Evolutionary conservation across 2,329 filamentous ascomycete genomes (phyloP).

Genomic region (Alternaria arborescens): DNA sequence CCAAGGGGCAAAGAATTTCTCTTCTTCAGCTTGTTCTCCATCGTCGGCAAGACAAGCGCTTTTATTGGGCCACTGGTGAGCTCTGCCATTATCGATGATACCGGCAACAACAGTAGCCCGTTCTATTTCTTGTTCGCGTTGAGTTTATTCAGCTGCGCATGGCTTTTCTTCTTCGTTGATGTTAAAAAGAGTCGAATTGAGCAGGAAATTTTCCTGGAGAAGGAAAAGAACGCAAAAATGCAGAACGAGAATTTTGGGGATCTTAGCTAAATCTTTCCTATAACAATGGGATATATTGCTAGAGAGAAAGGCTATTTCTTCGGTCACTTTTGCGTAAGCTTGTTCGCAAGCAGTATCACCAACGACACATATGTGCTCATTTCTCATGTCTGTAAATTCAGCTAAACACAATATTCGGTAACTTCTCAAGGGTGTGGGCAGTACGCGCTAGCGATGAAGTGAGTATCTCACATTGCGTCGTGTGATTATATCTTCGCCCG

Average conservation of each 20-base stretch:
- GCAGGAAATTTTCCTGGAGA: slow-evolving; percentile 34
- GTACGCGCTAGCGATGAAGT: background rate
- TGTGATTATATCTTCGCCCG: background rate
- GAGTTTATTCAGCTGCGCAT: slow-evolving; percentile 32
- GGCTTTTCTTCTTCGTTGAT: slow-evolving; percentile 36
- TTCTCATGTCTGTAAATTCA: background rate
- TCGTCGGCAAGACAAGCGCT: slow-evolving; percentile 72
- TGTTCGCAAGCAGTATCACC: background rate
- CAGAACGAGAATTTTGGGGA: slow-evolving; percentile 1
- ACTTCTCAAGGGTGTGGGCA: background rate
- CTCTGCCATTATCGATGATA: slow-evolving; percentile 72
- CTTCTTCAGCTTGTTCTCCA: slow-evolving; percentile 74
- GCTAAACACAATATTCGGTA: background rate
- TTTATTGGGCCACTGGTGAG: slow-evolving; percentile 76
- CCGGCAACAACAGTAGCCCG: slow-evolving; percentile 66
- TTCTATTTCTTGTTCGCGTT: slow-evolving; percentile 68
- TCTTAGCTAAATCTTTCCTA: background rate
- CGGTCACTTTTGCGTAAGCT: background rate
- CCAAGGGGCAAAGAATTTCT: slow-evolving; percentile 74
- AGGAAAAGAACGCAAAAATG: slow-evolving; percentile 25
- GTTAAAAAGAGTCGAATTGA: slow-evolving; percentile 36
- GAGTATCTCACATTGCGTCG: background rate
- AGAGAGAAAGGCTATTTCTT: background rate
- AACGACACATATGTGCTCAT: background rate
- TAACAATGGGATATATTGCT: background rate